Base-by-base conservation (phyloP, 345 rosid genomes). In the Sonneratia caseolaris region DNA sequence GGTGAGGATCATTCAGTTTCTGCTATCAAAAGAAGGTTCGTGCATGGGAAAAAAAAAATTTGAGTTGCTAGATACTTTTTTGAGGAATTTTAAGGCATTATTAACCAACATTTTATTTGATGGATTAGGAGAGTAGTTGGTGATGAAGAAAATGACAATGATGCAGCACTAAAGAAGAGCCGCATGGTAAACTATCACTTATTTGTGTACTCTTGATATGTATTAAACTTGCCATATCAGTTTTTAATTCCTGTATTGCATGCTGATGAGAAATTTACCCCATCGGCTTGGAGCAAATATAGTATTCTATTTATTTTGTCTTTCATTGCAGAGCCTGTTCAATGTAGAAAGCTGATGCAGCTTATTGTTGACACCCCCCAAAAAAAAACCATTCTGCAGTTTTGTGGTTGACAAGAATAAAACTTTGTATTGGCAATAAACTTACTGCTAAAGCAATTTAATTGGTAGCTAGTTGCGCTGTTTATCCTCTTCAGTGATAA, bases 1-100 rank as follows among this genome's bases (percentile, higher is more conserved):
- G 75, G 71, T 22, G 89, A 87, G 75, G 89, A 90, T 69, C 70
- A 32, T 40, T 61, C 81, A 72, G 64, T 65, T 47, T 47, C 51
- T 47, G 15, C 51, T 32, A 49, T 81, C 73, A 90, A 88, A 76
- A 79, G 78, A 71, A 77, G 81, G 77, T 73, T 69, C 38, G 77
- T 65, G 15, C 45, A 42, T 47, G 51, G 13, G 51, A 13, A 2
- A 7, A 7, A 40, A 40, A 40, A 40, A 9, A 4, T 47, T 47
- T 42, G 10, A 47, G 9, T 47, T 47, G 13, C 51, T 47, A 47
- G 13, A 47, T 47, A 2, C 15, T 0, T 47, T 47, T 47, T 47
- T 9, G 36, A 47, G 51, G 15, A 47, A 47, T 4, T 9, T 9
- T 8, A 47, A 47, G 51, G 51, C 15, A 47, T 47, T 47, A 47